Percentiles rank a stretch among this genome's conserved stretches.
Conservation (phyloP, 2,329 filamentous ascomycete genomes). For the Metarhizium sp. region DNA sequence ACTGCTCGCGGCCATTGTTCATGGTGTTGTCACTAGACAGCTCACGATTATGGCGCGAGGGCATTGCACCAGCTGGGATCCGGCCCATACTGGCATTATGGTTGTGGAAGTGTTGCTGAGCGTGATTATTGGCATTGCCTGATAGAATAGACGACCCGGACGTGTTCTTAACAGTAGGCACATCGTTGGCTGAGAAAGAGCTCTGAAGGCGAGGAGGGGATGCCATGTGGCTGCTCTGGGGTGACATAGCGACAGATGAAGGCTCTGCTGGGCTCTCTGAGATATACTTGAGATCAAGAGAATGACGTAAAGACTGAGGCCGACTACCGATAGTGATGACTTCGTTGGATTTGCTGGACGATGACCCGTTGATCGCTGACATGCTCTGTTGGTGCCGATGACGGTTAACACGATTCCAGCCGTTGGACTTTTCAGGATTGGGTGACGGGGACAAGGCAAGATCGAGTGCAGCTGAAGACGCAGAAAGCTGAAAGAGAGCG, state of each 20-base stretch:
- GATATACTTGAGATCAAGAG: conserved; percentile 45
- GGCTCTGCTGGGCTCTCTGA: conserved; percentile 34
- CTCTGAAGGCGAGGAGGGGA: conserved; percentile 69
- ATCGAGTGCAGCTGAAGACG: conserved; percentile 73
- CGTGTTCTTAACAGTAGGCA: conserved; percentile 72
- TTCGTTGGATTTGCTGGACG: conserved; percentile 33
- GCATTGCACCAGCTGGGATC: conserved; percentile 58
- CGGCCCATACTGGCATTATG: conserved; percentile 78
- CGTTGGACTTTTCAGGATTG: conserved; percentile 44
- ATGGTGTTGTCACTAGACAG: conserved; percentile 43
- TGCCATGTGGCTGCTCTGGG: conserved; percentile 44
- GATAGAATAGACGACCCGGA: conserved; percentile 35
- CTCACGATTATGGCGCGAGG: conserved; percentile 65
- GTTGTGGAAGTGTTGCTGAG: conserved; percentile 58
- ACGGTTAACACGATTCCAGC: conserved; percentile 53
- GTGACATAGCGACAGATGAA: conserved; percentile 29
- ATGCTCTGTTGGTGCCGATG: conserved; percentile 58
- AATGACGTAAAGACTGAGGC: conserved; percentile 44
- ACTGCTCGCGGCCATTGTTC: conserved; percentile 32
- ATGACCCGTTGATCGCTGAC: conserved; percentile 34
- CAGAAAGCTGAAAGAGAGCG: conserved; percentile 53
- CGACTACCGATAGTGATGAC: conserved; percentile 37
- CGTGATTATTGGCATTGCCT: conserved; percentile 46
- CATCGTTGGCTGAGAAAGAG: conserved; percentile 84
- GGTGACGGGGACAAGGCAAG: conserved; percentile 62